phyloP scores from a whole-genome alignment of 75 land plant species.

The Sequoia sempervirens region DNA sequence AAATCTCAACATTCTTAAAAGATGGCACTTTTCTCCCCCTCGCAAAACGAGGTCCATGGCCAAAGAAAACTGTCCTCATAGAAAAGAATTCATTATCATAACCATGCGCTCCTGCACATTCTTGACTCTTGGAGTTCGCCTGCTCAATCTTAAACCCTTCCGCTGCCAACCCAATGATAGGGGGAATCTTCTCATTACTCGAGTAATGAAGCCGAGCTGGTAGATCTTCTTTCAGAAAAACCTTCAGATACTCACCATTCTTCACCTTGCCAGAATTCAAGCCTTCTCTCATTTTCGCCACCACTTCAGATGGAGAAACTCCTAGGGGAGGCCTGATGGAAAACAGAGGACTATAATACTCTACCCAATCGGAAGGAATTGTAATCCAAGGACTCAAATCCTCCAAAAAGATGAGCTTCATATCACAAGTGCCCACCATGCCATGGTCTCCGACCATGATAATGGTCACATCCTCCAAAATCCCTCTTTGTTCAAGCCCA shows the following conservation, averaged over 20 bases:
- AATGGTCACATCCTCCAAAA: slow-evolving; percentile 75
- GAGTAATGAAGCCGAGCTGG: slow-evolving; percentile 75
- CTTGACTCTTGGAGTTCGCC: slow-evolving; percentile 36
- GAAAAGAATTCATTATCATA: slow-evolving; percentile 85
- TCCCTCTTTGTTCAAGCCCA: slow-evolving; percentile 62
- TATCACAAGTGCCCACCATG: slow-evolving; percentile 84
- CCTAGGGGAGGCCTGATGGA: slow-evolving; percentile 63
- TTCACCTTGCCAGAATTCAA: slow-evolving; percentile 76
- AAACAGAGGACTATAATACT: slow-evolving; percentile 54
- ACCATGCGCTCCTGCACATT: slow-evolving; percentile 97
- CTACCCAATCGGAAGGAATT: slow-evolving; percentile 54
- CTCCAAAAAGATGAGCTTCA: slow-evolving; percentile 63
- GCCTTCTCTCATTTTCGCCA: slow-evolving; percentile 59
- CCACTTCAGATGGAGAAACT: slow-evolving; percentile 28
- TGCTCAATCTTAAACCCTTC: slow-evolving; percentile 81
- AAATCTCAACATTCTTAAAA: slow-evolving; percentile 84
- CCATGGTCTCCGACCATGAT: slow-evolving; percentile 89
- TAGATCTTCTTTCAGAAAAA: slow-evolving; percentile 80
- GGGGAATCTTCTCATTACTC: slow-evolving; percentile 71
- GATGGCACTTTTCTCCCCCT: slow-evolving; percentile 74
- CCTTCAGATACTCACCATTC: slow-evolving; percentile 54
- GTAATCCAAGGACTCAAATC: slow-evolving; percentile 60
- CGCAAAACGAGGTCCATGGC: slow-evolving; percentile 85
- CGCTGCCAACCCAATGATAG: slow-evolving; percentile 80
- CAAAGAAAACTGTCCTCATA: slow-evolving; percentile 90